These are phyloP conservation scores for Hypoxylon sp. DNA, from an alignment of 2,329 filamentous ascomycete species.

Conservation along the genomic window DNA sequence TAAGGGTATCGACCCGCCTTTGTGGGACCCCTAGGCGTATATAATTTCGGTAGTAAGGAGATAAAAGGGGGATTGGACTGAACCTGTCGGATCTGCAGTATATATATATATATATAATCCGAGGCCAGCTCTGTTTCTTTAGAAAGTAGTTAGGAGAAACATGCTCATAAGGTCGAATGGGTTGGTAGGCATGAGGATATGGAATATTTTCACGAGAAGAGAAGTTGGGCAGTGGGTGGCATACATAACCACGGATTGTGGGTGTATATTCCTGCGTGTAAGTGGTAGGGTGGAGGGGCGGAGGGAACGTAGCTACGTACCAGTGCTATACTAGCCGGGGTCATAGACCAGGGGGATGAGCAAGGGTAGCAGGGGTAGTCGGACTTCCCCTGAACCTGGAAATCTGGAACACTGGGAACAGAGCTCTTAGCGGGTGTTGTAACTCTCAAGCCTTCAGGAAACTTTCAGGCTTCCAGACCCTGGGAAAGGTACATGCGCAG, in stretches of 20 bases:
- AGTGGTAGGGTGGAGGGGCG: constrained; percentile 24
- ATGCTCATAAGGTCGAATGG: constrained; percentile 16
- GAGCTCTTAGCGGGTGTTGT: constrained; percentile 41
- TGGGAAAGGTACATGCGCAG: constrained; percentile 11
- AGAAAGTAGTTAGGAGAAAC: constrained; percentile 24
- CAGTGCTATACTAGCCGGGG: constrained; percentile 1
- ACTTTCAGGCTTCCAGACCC: constrained; percentile 25
- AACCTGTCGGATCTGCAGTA: constrained; percentile 29
- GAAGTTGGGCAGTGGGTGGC: constrained; percentile 41
- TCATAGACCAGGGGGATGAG: constrained; percentile 20
- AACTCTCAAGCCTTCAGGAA: constrained; percentile 38
- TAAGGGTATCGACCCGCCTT: constrained; percentile 22
- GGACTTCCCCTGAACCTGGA: constrained; percentile 40
- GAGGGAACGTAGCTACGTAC: constrained; percentile 36
- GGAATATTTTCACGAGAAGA: constrained; percentile 26
- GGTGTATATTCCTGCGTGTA: constrained; percentile 25
- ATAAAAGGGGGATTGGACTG: constrained; percentile 24
- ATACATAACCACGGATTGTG: constrained; percentile 34
- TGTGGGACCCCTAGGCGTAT: constrained; percentile 24
- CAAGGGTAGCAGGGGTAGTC: background rate
- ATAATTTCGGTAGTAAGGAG: constrained; percentile 20
- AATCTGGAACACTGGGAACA: constrained; percentile 35
- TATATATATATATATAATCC: constrained; percentile 24
- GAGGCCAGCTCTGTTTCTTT: constrained; percentile 37
- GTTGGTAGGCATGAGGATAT: constrained; percentile 26